These are phyloP conservation scores for Spergularia marina DNA, from an alignment of 148 eudicot species.

Conservation along the genomic window DNA sequence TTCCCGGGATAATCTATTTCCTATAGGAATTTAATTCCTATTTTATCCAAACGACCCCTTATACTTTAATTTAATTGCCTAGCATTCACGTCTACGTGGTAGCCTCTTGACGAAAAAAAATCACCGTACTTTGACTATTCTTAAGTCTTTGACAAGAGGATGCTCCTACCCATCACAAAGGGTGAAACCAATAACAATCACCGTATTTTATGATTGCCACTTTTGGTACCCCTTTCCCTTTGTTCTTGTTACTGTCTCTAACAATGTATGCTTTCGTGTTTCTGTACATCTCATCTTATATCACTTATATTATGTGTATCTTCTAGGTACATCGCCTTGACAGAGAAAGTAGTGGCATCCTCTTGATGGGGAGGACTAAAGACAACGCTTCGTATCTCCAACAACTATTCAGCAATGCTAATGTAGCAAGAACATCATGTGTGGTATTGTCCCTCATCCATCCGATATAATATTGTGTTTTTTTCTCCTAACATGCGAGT, in stretches of 20 bases:
- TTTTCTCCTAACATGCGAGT: not conserved
- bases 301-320: conserved; percentile 3
- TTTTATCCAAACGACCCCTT: no score
- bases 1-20: no score
- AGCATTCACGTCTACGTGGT: no score
- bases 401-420: conserved; percentile 54
- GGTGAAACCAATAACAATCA: no score
- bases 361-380: conserved; percentile 87
- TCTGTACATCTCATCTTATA: not conserved
- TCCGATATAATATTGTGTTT: conserved; percentile 13
- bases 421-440: conserved; percentile 48
- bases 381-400: conserved; percentile 67
- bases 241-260: not conserved
- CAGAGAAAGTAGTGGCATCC: conserved; percentile 86
- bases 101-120: no score
- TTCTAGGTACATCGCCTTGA: conserved; percentile 89
- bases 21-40: no score
- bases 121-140: no score
- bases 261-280: not conserved
- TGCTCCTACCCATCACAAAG: no score
- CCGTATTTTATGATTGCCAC: no score
- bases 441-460: conserved; percentile 45
- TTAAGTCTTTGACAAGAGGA: no score
- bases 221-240: not conserved
- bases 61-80: no score